Percentiles rank a stretch among this genome's conserved stretches.
phyloP scores from a whole-genome alignment of 1,284 basidiomycete genomes.

The Ganoderma resinaceum region DNA sequence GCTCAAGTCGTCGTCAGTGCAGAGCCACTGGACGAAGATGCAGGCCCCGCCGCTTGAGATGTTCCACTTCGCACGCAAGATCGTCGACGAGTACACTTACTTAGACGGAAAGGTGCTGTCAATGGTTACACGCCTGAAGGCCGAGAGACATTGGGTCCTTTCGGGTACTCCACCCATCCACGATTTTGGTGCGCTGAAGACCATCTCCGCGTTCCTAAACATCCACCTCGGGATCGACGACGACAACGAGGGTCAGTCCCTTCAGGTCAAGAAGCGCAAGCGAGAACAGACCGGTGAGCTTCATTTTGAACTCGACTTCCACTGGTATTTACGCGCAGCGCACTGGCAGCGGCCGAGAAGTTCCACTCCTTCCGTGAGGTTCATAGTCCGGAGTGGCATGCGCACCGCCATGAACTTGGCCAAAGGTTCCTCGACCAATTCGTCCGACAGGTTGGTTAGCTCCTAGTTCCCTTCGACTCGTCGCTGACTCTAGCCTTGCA shows the following conservation, averaged over 20 bases:
- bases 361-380: conserved; percentile 98
- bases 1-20: conserved; percentile 67
- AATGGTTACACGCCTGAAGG: conserved; percentile 79
- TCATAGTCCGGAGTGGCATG: conserved; percentile 92
- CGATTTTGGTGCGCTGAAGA: conserved; percentile 91
- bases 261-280: conserved; percentile 79
- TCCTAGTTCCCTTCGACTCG: background rate
- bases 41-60: conserved; percentile 87
- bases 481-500: conserved; percentile 41
- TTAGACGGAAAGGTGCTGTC: conserved; percentile 83
- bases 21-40: conserved; percentile 82
- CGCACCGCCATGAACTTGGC: conserved; percentile 83
- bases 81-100: conserved; percentile 97
- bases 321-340: conserved; percentile 10
- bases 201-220: conserved; percentile 86
- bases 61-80: conserved; percentile 89
- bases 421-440: conserved; percentile 87
- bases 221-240: conserved; percentile 92
- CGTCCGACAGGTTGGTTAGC: conserved; percentile 77
- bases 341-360: conserved; percentile 87
- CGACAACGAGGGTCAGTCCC: conserved; percentile 81
- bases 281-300: conserved; percentile 82
- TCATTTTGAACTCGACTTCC: conserved; percentile 7
- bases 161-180: conserved; percentile 96
- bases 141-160: conserved; percentile 91